A percentile compares a stretch with the other conserved stretches of the same genome.
Evolutionary conservation across 148 eudicot genomes (phyloP).

Genomic region (Drosera capensis): DNA sequence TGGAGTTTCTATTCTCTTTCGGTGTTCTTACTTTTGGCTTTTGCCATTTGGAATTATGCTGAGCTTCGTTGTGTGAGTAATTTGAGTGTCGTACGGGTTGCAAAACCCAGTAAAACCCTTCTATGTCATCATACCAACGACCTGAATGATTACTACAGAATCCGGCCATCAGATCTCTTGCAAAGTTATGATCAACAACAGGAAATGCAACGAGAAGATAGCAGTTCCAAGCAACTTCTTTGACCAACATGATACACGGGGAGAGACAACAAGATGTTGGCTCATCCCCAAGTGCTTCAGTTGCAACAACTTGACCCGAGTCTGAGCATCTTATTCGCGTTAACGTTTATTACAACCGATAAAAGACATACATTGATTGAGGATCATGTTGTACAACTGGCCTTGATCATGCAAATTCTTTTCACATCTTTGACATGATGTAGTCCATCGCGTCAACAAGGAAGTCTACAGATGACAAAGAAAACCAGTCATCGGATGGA

Average conservation of each 20-base stretch:
- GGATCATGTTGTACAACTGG: constrained; percentile 1
- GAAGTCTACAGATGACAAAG: constrained; percentile 15
- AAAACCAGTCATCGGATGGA: neutral
- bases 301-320: neutral
- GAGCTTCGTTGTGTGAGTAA: too few relatives aligned
- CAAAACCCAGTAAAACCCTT: too few relatives aligned
- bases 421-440: constrained; percentile 29
- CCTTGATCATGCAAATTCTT: constrained; percentile 4
- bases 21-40: too few relatives aligned
- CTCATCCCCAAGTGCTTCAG: constrained; percentile 17
- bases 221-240: too few relatives aligned
- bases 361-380: constrained; percentile 7
- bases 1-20: too few relatives aligned
- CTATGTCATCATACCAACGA: too few relatives aligned
- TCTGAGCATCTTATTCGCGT: neutral
- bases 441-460: constrained; percentile 30
- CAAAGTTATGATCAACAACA: too few relatives aligned
- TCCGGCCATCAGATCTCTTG: too few relatives aligned
- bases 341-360: constrained; percentile 1
- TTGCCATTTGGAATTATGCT: too few relatives aligned
- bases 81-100: too few relatives aligned
- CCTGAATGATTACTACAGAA: too few relatives aligned
- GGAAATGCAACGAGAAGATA: too few relatives aligned
- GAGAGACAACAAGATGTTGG: constrained; percentile 77
- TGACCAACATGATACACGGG: neutral